Evolutionary conservation across 108 stramenopile genomes (phyloP), one percentile per base, ranked within the genome.

Genomic region (Nannochloropsis gaditana): DNA sequence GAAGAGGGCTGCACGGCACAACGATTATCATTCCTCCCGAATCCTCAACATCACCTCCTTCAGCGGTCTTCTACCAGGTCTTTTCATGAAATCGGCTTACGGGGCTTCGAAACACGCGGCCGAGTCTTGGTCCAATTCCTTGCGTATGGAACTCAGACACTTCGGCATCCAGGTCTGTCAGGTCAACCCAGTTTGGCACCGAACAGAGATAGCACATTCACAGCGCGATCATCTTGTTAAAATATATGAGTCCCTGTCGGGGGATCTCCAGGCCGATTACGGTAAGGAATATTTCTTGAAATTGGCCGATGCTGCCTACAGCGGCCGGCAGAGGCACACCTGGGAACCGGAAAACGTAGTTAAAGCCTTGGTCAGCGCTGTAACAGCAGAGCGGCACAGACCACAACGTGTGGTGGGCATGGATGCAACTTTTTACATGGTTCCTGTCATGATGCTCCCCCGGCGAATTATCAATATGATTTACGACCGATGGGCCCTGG

Each of bases 31-130:
- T n/a, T n/a, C 19, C 59, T 73, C 59, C 19, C 59, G 59, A 15
- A 73, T 73, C 59, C 59, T 73, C 59, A 73, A 73, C 2, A 73
- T 73, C 59, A 73, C 59, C 8, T 73, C 59, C 59, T 73, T 73
- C 59, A 73, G 59, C n/a, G 59, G 59, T n/a, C 59, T 73, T 73
- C 59, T 73, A 73, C 59, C 59, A 8, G 59, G 59, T 0, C 0
- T 73, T 4, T 73, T 73, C n/a, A 73, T 73, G 59, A 73, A 73
- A 8, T 73, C 59, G 19, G 59, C 59, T n/a, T 73, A 73, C 59
- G 59, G 59, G 19, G 59, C 59, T n/a, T 73, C 59, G 19, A 73
- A 73, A n/a, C 59, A 73, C 59, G 59, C 59, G 19, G 59, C 59
- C 19, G 59, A 73, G 6, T 73, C 59, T n/a, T 73, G 59, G 59